phyloP scores from a whole-genome alignment of 169 alveolate species.

The Amoebophrya sp. region DNA sequence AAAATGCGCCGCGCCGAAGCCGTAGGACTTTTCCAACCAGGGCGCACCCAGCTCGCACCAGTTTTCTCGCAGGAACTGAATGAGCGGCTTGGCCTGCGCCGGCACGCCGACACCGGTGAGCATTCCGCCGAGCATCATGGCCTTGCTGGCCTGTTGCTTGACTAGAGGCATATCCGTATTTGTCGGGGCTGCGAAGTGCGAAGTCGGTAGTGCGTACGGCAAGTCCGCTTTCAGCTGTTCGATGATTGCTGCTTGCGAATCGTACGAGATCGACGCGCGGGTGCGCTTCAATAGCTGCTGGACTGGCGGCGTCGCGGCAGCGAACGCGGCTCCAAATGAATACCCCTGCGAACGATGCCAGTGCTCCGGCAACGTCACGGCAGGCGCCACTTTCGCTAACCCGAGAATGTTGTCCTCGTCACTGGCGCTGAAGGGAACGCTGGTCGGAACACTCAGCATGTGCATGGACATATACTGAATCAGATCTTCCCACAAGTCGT shows the following conservation, averaged over 20 bases:
- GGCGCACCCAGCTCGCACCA: neutral
- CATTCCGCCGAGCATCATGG: neutral
- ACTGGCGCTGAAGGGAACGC: no score
- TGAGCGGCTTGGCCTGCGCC: neutral
- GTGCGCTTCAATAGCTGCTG: neutral
- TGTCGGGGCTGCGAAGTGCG: no score
- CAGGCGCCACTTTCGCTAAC: no score
- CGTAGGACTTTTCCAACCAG: neutral
- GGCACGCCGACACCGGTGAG: neutral
- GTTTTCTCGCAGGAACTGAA: neutral
- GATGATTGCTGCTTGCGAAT: neutral
- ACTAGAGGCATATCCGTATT: no score
- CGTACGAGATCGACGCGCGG: neutral
- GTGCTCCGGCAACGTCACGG: constrained; percentile 15
- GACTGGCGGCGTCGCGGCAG: neutral
- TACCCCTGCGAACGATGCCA: neutral
- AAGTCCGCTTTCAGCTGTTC: neutral
- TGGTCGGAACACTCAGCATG: no score
- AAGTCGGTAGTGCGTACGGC: neutral
- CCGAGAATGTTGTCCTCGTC: no score
- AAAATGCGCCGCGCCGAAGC: no score
- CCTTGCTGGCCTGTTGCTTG: neutral
- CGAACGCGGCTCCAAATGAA: neutral
- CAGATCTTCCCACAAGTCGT: no score
- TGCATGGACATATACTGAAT: no score